phyloP scores from a whole-genome alignment of 1,284 basidiomycete species.

The Austroboletus novae-zelandiae region DNA sequence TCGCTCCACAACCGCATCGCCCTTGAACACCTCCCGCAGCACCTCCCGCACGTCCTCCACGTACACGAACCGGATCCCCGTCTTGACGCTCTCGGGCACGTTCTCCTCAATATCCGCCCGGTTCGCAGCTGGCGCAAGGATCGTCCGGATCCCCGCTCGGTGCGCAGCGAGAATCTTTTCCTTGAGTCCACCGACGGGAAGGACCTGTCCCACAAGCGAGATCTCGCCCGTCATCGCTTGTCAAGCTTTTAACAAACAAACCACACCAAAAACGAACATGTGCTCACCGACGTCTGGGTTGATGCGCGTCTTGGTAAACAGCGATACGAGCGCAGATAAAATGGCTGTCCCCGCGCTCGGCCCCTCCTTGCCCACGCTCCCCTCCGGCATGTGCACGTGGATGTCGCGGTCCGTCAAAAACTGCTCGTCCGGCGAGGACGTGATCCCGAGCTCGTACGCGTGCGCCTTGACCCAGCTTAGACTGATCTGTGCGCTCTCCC shows the following conservation, averaged over 20 bases:
- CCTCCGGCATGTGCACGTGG: conserved; percentile 96
- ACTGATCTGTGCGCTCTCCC: conserved; percentile 93
- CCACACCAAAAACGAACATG: too few species aligned
- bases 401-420: conserved; percentile 85
- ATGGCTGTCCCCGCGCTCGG: conserved; percentile 96
- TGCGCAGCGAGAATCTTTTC: conserved; percentile 96
- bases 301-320: conserved; percentile 83
- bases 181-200: conserved; percentile 91
- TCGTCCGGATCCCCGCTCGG: conserved; percentile 89
- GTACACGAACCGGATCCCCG: conserved; percentile 89
- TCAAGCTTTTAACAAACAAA: too few species aligned
- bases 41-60: conserved; percentile 91
- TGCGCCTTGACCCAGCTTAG: conserved; percentile 93
- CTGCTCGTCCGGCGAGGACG: conserved; percentile 64
- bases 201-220: conserved; percentile 87
- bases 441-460: conserved; percentile 86
- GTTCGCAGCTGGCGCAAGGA: conserved; percentile 85
- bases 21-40: conserved; percentile 79
- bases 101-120: conserved; percentile 93
- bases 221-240: conserved; percentile 95
- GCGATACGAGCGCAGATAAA: conserved; percentile 84
- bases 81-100: conserved; percentile 92
- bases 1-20: conserved; percentile 54
- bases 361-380: conserved; percentile 96
- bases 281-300: conserved; percentile 80